Conservation (phyloP, 1,284 basidiomycete genomes). For the Phellopilus nigrolimitatus region DNA sequence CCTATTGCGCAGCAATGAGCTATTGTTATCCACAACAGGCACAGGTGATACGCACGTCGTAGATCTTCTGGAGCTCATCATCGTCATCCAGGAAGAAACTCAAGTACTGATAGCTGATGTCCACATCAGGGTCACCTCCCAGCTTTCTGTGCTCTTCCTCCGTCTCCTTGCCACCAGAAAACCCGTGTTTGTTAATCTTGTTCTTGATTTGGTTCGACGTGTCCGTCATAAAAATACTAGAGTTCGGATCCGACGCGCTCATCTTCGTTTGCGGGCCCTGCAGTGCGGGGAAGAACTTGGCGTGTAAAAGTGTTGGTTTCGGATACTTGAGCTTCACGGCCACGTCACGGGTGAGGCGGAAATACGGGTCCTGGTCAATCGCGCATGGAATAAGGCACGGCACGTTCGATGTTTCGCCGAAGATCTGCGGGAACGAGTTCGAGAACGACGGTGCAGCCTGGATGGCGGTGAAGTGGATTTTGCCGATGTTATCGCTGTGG, state of each 20-base stretch:
- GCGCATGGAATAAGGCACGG: constrained; percentile 97
- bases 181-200: constrained; percentile 93
- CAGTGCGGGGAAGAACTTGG: constrained; percentile 97
- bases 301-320: constrained; percentile 89
- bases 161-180: constrained; percentile 87
- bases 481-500: constrained; percentile 92
- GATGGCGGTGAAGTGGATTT: constrained; percentile 96
- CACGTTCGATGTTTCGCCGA: constrained; percentile 78
- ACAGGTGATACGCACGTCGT: constrained; percentile 50
- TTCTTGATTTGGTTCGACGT: constrained; percentile 93
- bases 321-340: constrained; percentile 93
- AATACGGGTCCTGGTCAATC: constrained; percentile 97
- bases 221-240: constrained; percentile 95
- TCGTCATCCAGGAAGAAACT: constrained; percentile 98
- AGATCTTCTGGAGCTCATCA: constrained; percentile 74
- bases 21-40: not conserved
- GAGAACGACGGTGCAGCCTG: constrained; percentile 97
- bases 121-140: constrained; percentile 93
- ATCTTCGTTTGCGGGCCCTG: constrained; percentile 99
- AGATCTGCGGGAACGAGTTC: constrained; percentile 98
- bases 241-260: constrained; percentile 91
- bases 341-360: constrained; percentile 95
- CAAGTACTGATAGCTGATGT: constrained; percentile 95
- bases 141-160: constrained; percentile 88
- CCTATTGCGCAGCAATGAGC: constrained; percentile 39